A percentile compares a stretch with the other conserved stretches of the same genome.
phyloP scores from a whole-genome alignment of 139 green algal species.

The Haematococcus sp. region DNA sequence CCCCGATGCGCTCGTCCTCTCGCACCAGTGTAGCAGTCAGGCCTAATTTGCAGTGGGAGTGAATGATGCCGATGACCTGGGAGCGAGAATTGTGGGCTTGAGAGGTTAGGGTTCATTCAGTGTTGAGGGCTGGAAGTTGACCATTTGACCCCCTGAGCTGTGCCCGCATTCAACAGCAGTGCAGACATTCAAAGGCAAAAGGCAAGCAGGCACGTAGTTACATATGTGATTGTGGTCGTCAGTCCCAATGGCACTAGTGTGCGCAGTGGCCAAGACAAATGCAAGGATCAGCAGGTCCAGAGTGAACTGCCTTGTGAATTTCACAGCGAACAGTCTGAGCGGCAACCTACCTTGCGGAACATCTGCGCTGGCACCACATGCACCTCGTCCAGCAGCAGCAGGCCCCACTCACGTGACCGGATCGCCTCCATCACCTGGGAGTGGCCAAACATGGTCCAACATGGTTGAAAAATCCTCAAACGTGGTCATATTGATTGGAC shows the following conservation, averaged over 20 bases:
- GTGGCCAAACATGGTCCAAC: not conserved
- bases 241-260: no score
- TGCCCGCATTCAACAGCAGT: not conserved
- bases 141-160: no score
- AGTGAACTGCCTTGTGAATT: no score
- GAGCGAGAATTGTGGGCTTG: no score
- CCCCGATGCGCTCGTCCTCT: constrained; percentile 91
- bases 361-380: constrained; percentile 96
- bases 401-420: constrained; percentile 90
- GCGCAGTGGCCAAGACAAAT: no score
- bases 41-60: constrained; percentile 97
- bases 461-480: not conserved
- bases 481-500: constrained; percentile 2
- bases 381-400: constrained; percentile 97
- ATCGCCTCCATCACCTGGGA: constrained; percentile 76
- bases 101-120: not conserved
- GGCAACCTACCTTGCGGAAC: constrained; percentile 84
- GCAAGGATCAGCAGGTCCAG: no score
- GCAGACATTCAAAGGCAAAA: no score
- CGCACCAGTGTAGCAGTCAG: constrained; percentile 97
- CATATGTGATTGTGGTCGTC: no score
- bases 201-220: no score
- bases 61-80: constrained; percentile 89
- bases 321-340: no score
- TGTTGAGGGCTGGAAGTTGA: no score